Base-by-base conservation (phyloP, 257 asterid species). In the Jaltomata sinuosa region DNA sequence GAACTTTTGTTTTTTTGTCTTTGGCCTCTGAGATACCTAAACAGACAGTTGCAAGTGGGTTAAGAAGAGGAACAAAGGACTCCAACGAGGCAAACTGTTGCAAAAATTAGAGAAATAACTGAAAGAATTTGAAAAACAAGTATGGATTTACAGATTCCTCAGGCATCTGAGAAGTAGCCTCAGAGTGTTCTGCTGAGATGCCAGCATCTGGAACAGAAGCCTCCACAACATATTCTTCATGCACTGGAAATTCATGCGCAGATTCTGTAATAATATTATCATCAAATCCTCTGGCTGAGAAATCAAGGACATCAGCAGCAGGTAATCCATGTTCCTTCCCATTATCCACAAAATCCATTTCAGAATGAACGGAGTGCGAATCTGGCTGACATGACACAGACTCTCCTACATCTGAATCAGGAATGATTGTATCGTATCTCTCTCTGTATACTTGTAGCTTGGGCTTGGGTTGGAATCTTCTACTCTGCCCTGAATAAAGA, bases 11-110 rank as follows among this genome's bases (percentile, higher is more conserved):
- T 78, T 89, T 86, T 88, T 86, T 18, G 85, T 69, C 87, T 90
- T 90, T 67, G 97, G 89, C 87, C 92, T 89, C n/a, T 90, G 92
- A 71, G 94, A 87, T 87, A 87, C 91, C 97, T 93, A 84, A 42
- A 62, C 25, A 79, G 53, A 53, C 83, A 84, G 65, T 9, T 52
- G 25, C 67, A 53, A 81, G 59, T 50, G 74, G 71, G 59, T 55
- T 36, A 15, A 80, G 83, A 71, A 86, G 84, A 71, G 34, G 29
- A 71, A 29, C 29, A 40, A 78, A 53, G 81, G 15, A 81, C 69
- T 55, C 54, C 81, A 74, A 29, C 16, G 12, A 74, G 81, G 59
- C 16, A 47, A 45, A 16, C 59, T 50, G 25, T 14, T 25, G 22
- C 81, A 74, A 29, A 45, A 45, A 25, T 45, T 68, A 45, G 81